Evolutionary conservation across 1,284 basidiomycete species (phyloP).

Genomic region (Dichomitus squalens): DNA sequence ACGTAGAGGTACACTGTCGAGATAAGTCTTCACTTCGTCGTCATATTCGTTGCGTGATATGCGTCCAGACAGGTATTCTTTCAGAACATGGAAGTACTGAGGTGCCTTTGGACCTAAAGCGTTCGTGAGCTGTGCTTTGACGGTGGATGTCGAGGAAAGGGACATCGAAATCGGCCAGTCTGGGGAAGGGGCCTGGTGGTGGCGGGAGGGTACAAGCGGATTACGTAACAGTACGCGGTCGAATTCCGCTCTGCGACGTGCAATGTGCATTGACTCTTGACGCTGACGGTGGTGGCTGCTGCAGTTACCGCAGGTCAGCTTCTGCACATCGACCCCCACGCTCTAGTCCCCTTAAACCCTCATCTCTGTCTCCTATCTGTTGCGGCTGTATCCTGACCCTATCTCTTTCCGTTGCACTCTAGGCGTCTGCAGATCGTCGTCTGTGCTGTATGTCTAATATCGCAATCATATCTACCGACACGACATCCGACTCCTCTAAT

Average conservation of each 20-base stretch:
- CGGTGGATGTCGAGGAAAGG: conserved; percentile 71
- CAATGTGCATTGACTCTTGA: no score
- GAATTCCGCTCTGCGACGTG: background rate
- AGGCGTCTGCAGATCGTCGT: background rate
- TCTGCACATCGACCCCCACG: background rate
- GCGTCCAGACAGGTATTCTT: conserved; percentile 65
- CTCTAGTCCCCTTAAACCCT: background rate
- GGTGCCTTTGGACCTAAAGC: conserved; percentile 63
- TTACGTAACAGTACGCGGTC: background rate
- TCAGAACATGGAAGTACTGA: conserved; percentile 64
- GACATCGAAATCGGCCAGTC: conserved; percentile 59
- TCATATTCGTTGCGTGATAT: conserved; percentile 78
- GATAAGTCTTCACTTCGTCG: conserved; percentile 60
- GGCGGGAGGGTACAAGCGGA: background rate
- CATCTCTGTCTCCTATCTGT: background rate
- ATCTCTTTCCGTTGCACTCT: background rate
- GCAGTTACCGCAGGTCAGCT: conserved; percentile 15
- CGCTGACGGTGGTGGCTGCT: conserved; percentile 13
- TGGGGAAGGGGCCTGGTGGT: background rate
- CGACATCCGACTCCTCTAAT: background rate
- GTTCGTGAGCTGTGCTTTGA: conserved; percentile 65
- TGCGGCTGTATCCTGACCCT: background rate
- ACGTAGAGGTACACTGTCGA: conserved; percentile 68
- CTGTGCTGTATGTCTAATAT: conserved; percentile 8
- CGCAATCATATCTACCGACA: background rate